Conservation (phyloP, 164 flowering plant genomes). For the Taxillus chinensis region DNA sequence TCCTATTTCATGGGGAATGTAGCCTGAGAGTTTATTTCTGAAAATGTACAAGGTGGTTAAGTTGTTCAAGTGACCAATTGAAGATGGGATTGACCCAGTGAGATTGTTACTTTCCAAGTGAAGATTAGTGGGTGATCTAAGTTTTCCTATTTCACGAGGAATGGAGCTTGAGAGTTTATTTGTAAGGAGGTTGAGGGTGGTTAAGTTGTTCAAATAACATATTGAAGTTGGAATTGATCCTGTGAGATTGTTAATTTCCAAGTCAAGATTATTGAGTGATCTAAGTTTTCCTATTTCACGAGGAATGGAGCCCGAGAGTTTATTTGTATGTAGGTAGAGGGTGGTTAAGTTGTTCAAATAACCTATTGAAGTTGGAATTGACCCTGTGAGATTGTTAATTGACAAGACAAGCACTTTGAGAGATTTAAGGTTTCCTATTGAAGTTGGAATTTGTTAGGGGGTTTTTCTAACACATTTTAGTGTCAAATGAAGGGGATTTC, state of each 20-base stretch:
- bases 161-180: neutral
- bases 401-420: neutral
- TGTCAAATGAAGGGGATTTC: no score
- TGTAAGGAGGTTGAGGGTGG: neutral
- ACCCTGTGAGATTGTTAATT: neutral
- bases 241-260: neutral
- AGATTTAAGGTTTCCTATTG: neutral
- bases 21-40: neutral
- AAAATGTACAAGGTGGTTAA: neutral
- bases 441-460: neutral
- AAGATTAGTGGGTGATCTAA: neutral
- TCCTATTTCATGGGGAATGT: neutral
- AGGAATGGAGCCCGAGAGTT: neutral
- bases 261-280: neutral
- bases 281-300: neutral
- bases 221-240: neutral
- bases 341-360: neutral
- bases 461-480: no score
- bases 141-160: neutral
- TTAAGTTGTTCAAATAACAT: neutral
- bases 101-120: neutral
- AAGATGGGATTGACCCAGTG: neutral
- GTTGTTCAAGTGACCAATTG: neutral
- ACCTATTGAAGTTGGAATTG: neutral
- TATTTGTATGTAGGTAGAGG: neutral